Evolutionary conservation across 139 green algal genomes (phyloP).

Genomic region (Coelastrella sp.): DNA sequence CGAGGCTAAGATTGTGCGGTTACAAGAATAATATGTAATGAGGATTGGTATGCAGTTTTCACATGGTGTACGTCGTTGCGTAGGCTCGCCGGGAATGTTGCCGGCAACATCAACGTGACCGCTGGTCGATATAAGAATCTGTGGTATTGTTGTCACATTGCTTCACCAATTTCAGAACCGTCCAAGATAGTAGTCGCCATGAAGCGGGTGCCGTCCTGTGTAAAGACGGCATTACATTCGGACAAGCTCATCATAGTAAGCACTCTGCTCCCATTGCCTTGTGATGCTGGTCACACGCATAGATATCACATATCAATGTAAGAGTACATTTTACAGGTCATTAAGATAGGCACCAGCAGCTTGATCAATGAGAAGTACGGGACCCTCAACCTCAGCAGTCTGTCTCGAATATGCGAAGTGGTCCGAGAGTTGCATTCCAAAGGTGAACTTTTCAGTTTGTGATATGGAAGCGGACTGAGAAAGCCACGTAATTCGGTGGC

Average conservation of each 20-base stretch:
- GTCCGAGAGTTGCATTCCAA: conserved; percentile 66
- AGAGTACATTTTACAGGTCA: too few species aligned
- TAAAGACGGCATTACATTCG: conserved; percentile 43
- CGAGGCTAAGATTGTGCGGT: neutral
- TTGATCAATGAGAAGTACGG: conserved; percentile 78
- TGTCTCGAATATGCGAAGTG: conserved; percentile 83
- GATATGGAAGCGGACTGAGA: too few species aligned
- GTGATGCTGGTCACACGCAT: too few species aligned
- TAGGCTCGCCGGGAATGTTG: neutral
- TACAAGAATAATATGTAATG: too few species aligned
- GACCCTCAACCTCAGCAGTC: conserved; percentile 81
- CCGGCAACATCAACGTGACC: neutral
- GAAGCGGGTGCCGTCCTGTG: conserved; percentile 28
- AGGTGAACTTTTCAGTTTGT: conserved; percentile 54
- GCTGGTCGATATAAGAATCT: too few species aligned
- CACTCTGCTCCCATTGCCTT: too few species aligned
- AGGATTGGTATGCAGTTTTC: too few species aligned
- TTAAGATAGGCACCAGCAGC: conserved; percentile 92
- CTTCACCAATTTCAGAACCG: too few species aligned
- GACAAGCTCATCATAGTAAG: conserved; percentile 53
- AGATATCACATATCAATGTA: too few species aligned
- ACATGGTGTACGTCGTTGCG: too few species aligned
- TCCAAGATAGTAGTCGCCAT: neutral
- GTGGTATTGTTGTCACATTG: too few species aligned
- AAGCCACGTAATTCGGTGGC: too few species aligned